These are phyloP conservation scores for Neoboletus subvelutipes DNA, from an alignment of 768 basidiomycete species.

Conservation along the genomic window DNA sequence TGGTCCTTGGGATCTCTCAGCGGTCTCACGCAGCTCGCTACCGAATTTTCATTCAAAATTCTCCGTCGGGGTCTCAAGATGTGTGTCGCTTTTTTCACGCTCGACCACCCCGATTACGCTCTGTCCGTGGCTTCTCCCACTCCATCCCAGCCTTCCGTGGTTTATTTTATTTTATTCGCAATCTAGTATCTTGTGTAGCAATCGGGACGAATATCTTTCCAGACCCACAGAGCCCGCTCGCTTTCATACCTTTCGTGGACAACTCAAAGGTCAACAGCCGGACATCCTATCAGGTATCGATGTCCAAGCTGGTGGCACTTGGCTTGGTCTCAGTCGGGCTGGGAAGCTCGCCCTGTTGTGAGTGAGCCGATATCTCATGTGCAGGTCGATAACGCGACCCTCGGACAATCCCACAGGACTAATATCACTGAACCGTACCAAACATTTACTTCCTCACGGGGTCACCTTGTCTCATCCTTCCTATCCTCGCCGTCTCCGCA, in stretches of 20 bases:
- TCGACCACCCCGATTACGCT: constrained; percentile 74
- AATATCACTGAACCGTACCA: constrained; percentile 75
- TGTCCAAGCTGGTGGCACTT: constrained; percentile 71
- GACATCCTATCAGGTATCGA: constrained; percentile 75
- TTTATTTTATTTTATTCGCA: not conserved
- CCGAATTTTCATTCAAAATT: not conserved
- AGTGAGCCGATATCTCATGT: constrained; percentile 27
- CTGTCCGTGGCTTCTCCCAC: constrained; percentile 47
- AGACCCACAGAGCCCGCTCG: constrained; percentile 65
- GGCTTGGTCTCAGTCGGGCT: constrained; percentile 69
- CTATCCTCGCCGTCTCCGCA: constrained; percentile 51
- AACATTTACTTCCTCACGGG: constrained; percentile 59
- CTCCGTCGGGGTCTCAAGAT: constrained; percentile 37
- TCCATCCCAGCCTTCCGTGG: not conserved
- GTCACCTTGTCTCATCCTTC: constrained; percentile 65
- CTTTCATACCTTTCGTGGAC: constrained; percentile 62
- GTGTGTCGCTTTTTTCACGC: constrained; percentile 79
- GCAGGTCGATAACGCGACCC: not conserved
- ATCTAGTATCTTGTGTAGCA: constrained; percentile 66
- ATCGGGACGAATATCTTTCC: constrained; percentile 72
- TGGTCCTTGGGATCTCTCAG: not conserved
- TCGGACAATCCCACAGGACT: constrained; percentile 49
- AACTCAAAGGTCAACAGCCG: constrained; percentile 20
- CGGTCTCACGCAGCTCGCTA: not conserved
- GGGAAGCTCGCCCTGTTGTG: constrained; percentile 75